phyloP scores from a whole-genome alignment of 192 early-diverging fungal species.

The Linderina pennispora region DNA sequence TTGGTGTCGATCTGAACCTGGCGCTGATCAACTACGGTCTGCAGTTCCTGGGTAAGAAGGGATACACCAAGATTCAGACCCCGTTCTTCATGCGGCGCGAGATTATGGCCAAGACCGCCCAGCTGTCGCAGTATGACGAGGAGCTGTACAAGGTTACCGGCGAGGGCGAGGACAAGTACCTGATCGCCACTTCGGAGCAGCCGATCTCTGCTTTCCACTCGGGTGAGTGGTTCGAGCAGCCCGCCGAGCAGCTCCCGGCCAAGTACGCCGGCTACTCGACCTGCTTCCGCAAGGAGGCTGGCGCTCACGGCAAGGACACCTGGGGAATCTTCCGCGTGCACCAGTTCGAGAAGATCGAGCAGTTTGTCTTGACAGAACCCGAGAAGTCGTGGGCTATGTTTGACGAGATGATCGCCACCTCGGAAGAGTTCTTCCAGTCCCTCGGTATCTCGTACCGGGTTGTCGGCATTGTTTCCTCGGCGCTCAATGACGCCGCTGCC shows the following conservation, averaged over 20 bases:
- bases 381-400: slow-evolving; percentile 99
- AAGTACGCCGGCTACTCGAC: slow-evolving; percentile 96
- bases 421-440: slow-evolving; percentile 95
- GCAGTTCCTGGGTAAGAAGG: slow-evolving; percentile 73
- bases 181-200: slow-evolving; percentile 98
- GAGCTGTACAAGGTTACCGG: slow-evolving; percentile 91
- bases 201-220: slow-evolving; percentile 96
- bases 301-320: slow-evolving; percentile 93
- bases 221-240: slow-evolving; percentile 92
- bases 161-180: slow-evolving; percentile 87
- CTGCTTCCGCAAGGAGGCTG: slow-evolving; percentile 99
- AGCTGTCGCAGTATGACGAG: slow-evolving; percentile 96
- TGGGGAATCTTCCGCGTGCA: slow-evolving; percentile 99
- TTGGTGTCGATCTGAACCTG: slow-evolving; percentile 94
- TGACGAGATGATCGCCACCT: slow-evolving; percentile 86
- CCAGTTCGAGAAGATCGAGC: slow-evolving; percentile 99
- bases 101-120: slow-evolving; percentile 98
- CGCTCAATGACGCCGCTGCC: slow-evolving; percentile 97
- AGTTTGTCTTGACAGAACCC: slow-evolving; percentile 93
- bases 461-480: slow-evolving; percentile 93
- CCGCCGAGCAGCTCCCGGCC: slow-evolving; percentile 84
- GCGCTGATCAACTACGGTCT: slow-evolving; percentile 96
- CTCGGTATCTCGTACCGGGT: slow-evolving; percentile 93
- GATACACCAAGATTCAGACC: slow-evolving; percentile 92
- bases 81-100: slow-evolving; percentile 98